Conservation (phyloP, 805 yeast genomes). For the Starmera quercuum region DNA sequence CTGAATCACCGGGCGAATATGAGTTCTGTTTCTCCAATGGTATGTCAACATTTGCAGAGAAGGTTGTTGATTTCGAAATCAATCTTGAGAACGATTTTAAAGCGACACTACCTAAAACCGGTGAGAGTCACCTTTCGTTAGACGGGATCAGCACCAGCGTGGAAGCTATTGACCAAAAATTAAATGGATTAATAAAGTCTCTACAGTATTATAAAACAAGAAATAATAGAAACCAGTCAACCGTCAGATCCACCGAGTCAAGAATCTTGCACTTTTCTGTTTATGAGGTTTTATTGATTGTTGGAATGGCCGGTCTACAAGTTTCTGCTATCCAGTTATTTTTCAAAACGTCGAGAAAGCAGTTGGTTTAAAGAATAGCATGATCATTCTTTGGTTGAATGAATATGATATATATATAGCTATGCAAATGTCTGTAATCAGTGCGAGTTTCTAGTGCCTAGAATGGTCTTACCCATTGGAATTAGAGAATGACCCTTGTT, state of each 20-base stretch:
- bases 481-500: slow-evolving; percentile 42
- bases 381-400: no score
- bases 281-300: slow-evolving; percentile 65
- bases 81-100: slow-evolving; percentile 39
- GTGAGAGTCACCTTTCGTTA: slow-evolving; percentile 53
- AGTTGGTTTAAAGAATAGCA: slow-evolving; percentile 28
- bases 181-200: slow-evolving; percentile 47
- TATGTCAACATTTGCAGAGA: slow-evolving; percentile 66
- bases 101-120: slow-evolving; percentile 22
- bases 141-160: slow-evolving; percentile 32
- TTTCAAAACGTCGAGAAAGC: slow-evolving; percentile 66
- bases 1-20: slow-evolving; percentile 52
- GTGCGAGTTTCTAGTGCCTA: slow-evolving; percentile 48
- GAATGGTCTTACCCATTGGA: slow-evolving; percentile 52
- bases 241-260: slow-evolving; percentile 75
- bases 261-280: slow-evolving; percentile 75
- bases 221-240: slow-evolving; percentile 83
- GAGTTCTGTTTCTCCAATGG: slow-evolving; percentile 59
- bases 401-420: no score
- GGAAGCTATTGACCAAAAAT: slow-evolving; percentile 49
- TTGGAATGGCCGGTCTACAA: slow-evolving; percentile 66
- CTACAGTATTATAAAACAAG: slow-evolving; percentile 84
- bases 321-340: slow-evolving; percentile 60
- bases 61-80: slow-evolving; percentile 57
- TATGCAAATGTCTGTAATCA: no score